phyloP scores from a whole-genome alignment of 1,139 yeast species.

The Lodderomyces oxycetoniae region DNA sequence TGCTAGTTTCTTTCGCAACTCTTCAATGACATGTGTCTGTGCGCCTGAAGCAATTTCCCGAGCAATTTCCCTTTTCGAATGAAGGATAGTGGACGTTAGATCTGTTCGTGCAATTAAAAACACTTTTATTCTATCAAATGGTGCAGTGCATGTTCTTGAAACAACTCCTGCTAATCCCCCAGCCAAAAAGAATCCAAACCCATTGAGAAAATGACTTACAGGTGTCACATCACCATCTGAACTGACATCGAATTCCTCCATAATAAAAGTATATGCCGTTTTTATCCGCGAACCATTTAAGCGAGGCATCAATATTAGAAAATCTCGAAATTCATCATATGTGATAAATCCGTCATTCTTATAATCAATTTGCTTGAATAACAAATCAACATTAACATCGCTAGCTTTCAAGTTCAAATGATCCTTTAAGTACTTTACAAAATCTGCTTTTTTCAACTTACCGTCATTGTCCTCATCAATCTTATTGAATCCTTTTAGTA shows the following conservation, averaged over 20 bases:
- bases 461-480: conserved; percentile 81
- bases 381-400: conserved; percentile 48
- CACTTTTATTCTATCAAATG: conserved; percentile 91
- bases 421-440: conserved; percentile 55
- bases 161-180: conserved; percentile 96
- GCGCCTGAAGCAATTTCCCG: conserved; percentile 36
- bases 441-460: conserved; percentile 58
- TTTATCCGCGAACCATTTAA: conserved; percentile 62
- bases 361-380: conserved; percentile 59
- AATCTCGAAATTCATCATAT: conserved; percentile 82
- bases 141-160: conserved; percentile 96
- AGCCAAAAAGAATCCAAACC: conserved; percentile 85
- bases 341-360: conserved; percentile 68
- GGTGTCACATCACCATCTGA: conserved; percentile 91
- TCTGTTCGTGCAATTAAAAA: conserved; percentile 91
- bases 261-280: conserved; percentile 78
- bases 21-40: conserved; percentile 34
- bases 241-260: conserved; percentile 73
- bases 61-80: conserved; percentile 50
- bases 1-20: conserved; percentile 26
- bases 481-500: conserved; percentile 61
- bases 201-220: conserved; percentile 71
- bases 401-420: conserved; percentile 52
- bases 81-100: conserved; percentile 61
- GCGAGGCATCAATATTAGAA: conserved; percentile 76